Conservation (phyloP, 139 green algal genomes). For the Chlorella sp. region DNA sequence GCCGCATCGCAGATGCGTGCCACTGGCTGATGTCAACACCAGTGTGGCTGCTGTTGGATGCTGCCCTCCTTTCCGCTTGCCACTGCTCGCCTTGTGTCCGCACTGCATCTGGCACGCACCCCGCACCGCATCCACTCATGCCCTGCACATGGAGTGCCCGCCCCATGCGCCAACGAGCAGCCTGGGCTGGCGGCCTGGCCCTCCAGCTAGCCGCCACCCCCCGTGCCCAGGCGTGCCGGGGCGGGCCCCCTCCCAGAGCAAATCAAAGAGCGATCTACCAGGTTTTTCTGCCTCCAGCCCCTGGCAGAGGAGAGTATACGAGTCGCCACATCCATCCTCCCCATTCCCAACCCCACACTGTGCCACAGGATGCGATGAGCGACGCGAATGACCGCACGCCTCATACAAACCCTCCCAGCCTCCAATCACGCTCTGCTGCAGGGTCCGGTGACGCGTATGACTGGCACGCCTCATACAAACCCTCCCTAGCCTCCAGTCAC, state of each 20-base stretch:
- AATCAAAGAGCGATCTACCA: constrained; percentile 23
- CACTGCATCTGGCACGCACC: background rate
- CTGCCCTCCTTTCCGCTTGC: background rate
- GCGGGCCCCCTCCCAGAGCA: background rate
- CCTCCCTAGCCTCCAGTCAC: no score
- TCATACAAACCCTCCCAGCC: no score
- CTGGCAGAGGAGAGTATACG: constrained; percentile 53
- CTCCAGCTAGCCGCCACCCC: background rate
- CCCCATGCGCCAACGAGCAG: constrained; percentile 11
- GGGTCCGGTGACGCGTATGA: no score
- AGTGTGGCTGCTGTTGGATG: background rate
- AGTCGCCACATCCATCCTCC: constrained; percentile 23
- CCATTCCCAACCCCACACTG: no score
- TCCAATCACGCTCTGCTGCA: no score
- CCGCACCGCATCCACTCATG: no score
- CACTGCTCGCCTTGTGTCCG: no score
- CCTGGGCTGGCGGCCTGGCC: background rate
- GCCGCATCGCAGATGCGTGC: background rate
- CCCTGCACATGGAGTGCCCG: background rate
- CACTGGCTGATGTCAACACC: background rate
- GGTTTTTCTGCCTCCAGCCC: constrained; percentile 55
- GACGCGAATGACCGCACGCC: no score
- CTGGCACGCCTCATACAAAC: no score
- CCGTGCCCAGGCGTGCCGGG: background rate
- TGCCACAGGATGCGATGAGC: no score